Percentiles rank a stretch among this genome's conserved stretches.
phyloP scores from a whole-genome alignment of 169 alveolate genomes.

The Plasmodium berghei region DNA sequence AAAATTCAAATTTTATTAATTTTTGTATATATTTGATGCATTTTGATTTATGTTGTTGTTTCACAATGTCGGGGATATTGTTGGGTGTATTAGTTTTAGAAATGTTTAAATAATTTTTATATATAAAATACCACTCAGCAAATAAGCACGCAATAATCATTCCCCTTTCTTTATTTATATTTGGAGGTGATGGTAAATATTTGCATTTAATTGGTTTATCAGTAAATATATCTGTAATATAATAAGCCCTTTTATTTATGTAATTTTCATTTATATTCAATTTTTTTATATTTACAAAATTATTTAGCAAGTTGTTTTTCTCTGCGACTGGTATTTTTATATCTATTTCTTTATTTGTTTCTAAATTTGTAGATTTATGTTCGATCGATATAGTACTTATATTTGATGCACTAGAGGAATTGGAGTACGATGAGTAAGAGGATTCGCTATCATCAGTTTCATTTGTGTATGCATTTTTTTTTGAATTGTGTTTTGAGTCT shows the following conservation, averaged over 20 bases:
- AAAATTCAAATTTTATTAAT: slow-evolving; percentile 34
- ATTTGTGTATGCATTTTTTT: not conserved
- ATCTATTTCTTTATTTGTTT: slow-evolving; percentile 14
- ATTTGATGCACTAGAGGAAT: slow-evolving; percentile 29
- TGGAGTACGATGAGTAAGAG: slow-evolving; percentile 13
- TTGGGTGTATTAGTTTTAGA: slow-evolving; percentile 28
- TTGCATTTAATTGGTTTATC: slow-evolving; percentile 55
- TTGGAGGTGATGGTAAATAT: slow-evolving; percentile 67
- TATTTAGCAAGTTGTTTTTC: slow-evolving; percentile 12
- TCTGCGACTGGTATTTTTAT: not conserved
- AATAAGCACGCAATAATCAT: slow-evolving; percentile 44
- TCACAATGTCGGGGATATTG: slow-evolving; percentile 27
- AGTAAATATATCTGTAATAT: slow-evolving; percentile 35
- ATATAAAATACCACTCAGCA: slow-evolving; percentile 71
- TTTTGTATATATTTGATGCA: slow-evolving; percentile 52
- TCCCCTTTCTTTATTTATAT: slow-evolving; percentile 50
- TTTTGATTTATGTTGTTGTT: slow-evolving; percentile 54
- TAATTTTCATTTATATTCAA: slow-evolving; percentile 10
- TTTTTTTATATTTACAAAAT: slow-evolving; percentile 10
- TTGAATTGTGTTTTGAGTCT: slow-evolving; percentile 19
- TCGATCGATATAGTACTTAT: slow-evolving; percentile 33
- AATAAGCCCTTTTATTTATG: slow-evolving; percentile 13
- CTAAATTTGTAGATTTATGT: not conserved
- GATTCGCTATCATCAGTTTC: not conserved
- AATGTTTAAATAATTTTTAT: slow-evolving; percentile 67